phyloP scores from a whole-genome alignment of 768 basidiomycete genomes.

The Xerocomellus dryophilus region DNA sequence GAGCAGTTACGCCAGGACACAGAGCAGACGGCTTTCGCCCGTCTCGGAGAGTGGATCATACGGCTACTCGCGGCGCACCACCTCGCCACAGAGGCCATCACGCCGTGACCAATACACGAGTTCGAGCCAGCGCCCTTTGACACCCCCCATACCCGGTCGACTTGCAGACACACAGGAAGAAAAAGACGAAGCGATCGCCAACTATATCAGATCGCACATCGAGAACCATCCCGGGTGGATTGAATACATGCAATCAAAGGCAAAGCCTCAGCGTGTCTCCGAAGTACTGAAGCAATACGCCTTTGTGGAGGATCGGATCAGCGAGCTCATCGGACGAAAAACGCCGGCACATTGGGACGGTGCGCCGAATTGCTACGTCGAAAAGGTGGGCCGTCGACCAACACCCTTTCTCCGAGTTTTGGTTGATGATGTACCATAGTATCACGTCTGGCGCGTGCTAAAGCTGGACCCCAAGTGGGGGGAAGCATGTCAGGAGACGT shows the following conservation, averaged over 20 bases:
- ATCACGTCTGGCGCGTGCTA: conserved; percentile 54
- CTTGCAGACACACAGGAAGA: conserved; percentile 37
- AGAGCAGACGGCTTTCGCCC: conserved; percentile 12
- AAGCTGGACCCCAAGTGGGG: conserved; percentile 43
- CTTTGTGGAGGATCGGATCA: conserved; percentile 50
- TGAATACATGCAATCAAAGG: conserved; percentile 45
- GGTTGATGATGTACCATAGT: conserved; percentile 16
- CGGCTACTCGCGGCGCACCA: conserved; percentile 12
- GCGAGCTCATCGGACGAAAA: conserved; percentile 41
- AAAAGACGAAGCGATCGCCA: conserved; percentile 40
- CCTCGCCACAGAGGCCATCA: conserved; percentile 7
- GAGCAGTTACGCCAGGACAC: conserved; percentile 15
- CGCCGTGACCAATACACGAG: background rate
- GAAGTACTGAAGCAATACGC: conserved; percentile 48
- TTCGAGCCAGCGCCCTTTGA: conserved; percentile 9
- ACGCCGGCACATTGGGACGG: conserved; percentile 43
- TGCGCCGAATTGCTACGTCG: conserved; percentile 37
- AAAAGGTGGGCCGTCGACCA: conserved; percentile 37
- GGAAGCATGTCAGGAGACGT: conserved; percentile 47
- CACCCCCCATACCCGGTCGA: conserved; percentile 28
- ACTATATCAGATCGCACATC: conserved; percentile 43
- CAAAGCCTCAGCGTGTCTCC: conserved; percentile 37
- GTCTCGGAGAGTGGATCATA: conserved; percentile 19
- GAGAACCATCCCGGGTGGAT: conserved; percentile 44
- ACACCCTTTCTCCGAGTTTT: background rate